phyloP scores from a whole-genome alignment of 1,284 basidiomycete species.

The Wallemia hederae region DNA sequence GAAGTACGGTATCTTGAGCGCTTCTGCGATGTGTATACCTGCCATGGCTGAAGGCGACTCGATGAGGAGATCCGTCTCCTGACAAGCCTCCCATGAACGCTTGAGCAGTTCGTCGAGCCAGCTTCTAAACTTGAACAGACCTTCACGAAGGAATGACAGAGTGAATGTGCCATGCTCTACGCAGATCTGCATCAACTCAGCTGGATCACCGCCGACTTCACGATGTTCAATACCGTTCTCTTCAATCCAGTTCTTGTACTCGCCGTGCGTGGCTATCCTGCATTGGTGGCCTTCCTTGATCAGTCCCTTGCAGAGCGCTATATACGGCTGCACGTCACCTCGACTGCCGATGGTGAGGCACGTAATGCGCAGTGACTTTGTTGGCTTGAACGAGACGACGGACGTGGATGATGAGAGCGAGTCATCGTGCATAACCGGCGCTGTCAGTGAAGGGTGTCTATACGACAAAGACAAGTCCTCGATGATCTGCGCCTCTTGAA shows the following conservation, averaged over 20 bases:
- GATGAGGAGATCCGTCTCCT: conserved; percentile 59
- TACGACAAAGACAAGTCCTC: not conserved
- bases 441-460: not conserved
- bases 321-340: conserved; percentile 26
- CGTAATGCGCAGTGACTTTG: not conserved
- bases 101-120: conserved; percentile 87
- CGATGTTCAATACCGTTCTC: conserved; percentile 66
- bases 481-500: not conserved
- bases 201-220: conserved; percentile 82
- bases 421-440: not conserved
- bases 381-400: not conserved
- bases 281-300: conserved; percentile 63
- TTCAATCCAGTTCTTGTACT: conserved; percentile 86
- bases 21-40: conserved; percentile 95
- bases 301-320: conserved; percentile 70
- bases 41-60: conserved; percentile 93
- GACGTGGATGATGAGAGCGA: not conserved
- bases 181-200: conserved; percentile 77
- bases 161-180: conserved; percentile 93
- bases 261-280: conserved; percentile 69
- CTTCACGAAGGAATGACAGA: conserved; percentile 71
- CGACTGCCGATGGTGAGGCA: conserved; percentile 2
- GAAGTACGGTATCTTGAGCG: conserved; percentile 51
- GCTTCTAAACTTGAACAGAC: conserved; percentile 57
- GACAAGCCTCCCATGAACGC: conserved; percentile 83